Conservation (phyloP, 768 basidiomycete genomes). For the Lactifluus rugatus region DNA sequence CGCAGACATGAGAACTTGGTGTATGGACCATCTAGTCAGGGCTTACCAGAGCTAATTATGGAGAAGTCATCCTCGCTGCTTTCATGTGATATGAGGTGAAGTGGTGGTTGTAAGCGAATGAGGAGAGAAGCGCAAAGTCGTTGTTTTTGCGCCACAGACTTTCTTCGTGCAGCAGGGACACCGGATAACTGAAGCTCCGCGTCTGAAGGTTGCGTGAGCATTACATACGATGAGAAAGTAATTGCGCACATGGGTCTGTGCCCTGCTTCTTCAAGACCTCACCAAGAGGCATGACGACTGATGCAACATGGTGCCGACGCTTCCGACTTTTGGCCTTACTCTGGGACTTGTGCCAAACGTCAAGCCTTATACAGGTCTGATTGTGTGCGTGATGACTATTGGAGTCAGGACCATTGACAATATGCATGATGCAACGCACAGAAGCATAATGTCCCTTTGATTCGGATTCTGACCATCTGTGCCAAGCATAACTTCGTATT, state of each 20-base stretch:
- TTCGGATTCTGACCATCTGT: conserved; percentile 65
- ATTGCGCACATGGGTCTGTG: conserved; percentile 34
- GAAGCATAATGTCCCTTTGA: conserved; percentile 39
- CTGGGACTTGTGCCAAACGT: conserved; percentile 46
- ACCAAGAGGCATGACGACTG: conserved; percentile 38
- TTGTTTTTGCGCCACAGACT: conserved; percentile 12
- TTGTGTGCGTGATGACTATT: conserved; percentile 33
- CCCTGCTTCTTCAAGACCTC: conserved; percentile 46
- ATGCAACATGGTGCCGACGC: conserved; percentile 46
- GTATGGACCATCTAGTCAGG: neutral
- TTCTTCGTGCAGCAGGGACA: conserved; percentile 6
- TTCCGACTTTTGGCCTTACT: conserved; percentile 52
- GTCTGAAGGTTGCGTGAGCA: neutral
- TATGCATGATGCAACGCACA: conserved; percentile 36
- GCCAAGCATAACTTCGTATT: conserved; percentile 50
- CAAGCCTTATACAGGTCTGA: conserved; percentile 40
- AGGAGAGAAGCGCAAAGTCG: conserved; percentile 13
- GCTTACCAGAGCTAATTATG: conserved; percentile 5
- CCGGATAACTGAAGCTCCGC: conserved; percentile 14
- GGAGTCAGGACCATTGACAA: neutral
- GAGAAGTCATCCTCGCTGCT: conserved; percentile 2
- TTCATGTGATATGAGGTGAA: neutral
- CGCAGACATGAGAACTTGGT: neutral
- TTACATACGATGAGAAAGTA: neutral
- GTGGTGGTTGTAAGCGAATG: conserved; percentile 15